These are phyloP conservation scores for maize (Zea mays) DNA, from an alignment of 176 grass and related monocot genomes.

Conservation along the genomic window Zm-B73-REFERENCE-NAM-5.0 NC_050104.1:112797501-112798000, in stretches of 20 bases:
- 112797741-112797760: constrained; percentile 5
- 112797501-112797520: constrained; percentile 75
- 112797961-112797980: too few relatives aligned
- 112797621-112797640: constrained; percentile 90
- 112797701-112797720: constrained; percentile 86
- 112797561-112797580: not conserved
- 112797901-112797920: constrained; percentile 74
- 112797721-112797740: constrained; percentile 77
- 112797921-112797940: not conserved
- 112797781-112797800: not conserved
- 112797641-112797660: constrained; percentile 73
- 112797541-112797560: not conserved
- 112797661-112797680: constrained; percentile 84
- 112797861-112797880: constrained; percentile 83
- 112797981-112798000: too few relatives aligned
- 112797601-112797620: constrained; percentile 60
- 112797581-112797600: not conserved
- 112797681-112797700: constrained; percentile 83
- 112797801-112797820: constrained; percentile 44
- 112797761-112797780: not conserved
- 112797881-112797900: constrained; percentile 89
- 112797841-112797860: constrained; percentile 78
- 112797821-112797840: constrained; percentile 90
- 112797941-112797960: not conserved
- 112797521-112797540: not conserved